Base-by-base conservation (phyloP, 768 basidiomycete species). In the Serendipita sp. region DNA sequence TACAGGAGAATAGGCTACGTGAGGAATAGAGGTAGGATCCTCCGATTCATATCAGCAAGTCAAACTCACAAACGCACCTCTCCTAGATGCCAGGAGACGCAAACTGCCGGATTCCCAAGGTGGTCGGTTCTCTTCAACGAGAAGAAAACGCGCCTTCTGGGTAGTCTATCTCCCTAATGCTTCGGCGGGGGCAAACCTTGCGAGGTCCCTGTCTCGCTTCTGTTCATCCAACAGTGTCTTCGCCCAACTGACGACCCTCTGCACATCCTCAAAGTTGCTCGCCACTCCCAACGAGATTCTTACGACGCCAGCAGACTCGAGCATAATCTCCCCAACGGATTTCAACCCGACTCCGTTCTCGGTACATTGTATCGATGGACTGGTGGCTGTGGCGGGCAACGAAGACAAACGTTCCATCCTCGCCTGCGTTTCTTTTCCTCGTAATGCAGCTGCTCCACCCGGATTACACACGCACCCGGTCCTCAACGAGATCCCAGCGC, bases 391-490 rank as follows among this genome's bases (percentile, higher is more conserved):
- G 24, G 24, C 24, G 24, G 7, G 5, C 16, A 60, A 60, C n/a
- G 10, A 11, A 35, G 56, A 60, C 0, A 89, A 78, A 13, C 71
- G 74, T 4, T 77, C 75, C 88, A 89, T 90, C 65, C 84, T 78
- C 18, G 79, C 76, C 65, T 83, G 75, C 34, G 89, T 79, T 0
- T 84, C 85, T 3, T 60, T 24, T 1, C 56, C 56, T 10, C 90
- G 78, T 15, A 92, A 74, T 3, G 86, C 81, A 0, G 87, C 83
- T 0, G 88, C 86, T n/a, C 84, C 89, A 8, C 90, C 90, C 13
- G 89, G 88, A 68, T 92, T 92, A 71, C 89, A 92, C 82, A 91
- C 85, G 72, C 89, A 92, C 0, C 89, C 89, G 2, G 89, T 88
- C 48, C 89, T 83, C 37, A 92, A 74, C 13, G 88, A 89, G 65